A percentile compares a stretch with the other conserved stretches of the same genome.
These are phyloP conservation scores for Sclerotinia glacialis DNA, from an alignment of 2,329 filamentous ascomycete genomes.

Conservation along the genomic window DNA sequence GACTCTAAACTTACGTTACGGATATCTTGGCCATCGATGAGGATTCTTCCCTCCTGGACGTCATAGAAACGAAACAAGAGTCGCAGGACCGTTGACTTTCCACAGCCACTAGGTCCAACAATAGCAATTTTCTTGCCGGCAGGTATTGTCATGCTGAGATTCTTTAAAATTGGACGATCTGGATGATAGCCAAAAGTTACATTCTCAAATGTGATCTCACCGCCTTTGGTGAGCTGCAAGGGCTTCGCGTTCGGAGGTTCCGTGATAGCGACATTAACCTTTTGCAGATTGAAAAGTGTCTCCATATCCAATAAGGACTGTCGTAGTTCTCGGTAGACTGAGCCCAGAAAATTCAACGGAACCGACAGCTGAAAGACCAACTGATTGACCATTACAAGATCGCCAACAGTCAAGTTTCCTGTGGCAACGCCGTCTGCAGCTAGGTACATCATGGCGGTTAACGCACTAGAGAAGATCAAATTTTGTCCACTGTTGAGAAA, in stretches of 20 bases:
- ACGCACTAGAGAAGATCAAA: conserved; percentile 89
- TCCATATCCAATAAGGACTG: conserved; percentile 98
- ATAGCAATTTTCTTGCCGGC: conserved; percentile 95
- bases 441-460: conserved; percentile 98
- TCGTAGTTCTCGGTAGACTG: conserved; percentile 90
- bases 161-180: conserved; percentile 81
- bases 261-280: conserved; percentile 84
- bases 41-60: conserved; percentile 76
- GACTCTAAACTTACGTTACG: conserved; percentile 79
- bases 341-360: conserved; percentile 95
- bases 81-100: conserved; percentile 89
- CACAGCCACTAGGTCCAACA: conserved; percentile 91
- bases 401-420: conserved; percentile 83
- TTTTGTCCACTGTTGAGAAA: conserved; percentile 95
- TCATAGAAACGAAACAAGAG: conserved; percentile 96
- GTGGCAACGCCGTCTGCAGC: conserved; percentile 83
- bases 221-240: conserved; percentile 69
- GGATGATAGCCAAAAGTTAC: conserved; percentile 90
- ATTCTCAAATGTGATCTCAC: conserved; percentile 91
- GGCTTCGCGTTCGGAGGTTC: conserved; percentile 73
- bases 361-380: conserved; percentile 97
- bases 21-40: conserved; percentile 92
- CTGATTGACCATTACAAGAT: conserved; percentile 98
- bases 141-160: conserved; percentile 84
- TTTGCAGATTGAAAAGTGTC: conserved; percentile 94